phyloP scores from a whole-genome alignment of 2,329 filamentous ascomycete genomes.

The Ceratocystis destructans region DNA sequence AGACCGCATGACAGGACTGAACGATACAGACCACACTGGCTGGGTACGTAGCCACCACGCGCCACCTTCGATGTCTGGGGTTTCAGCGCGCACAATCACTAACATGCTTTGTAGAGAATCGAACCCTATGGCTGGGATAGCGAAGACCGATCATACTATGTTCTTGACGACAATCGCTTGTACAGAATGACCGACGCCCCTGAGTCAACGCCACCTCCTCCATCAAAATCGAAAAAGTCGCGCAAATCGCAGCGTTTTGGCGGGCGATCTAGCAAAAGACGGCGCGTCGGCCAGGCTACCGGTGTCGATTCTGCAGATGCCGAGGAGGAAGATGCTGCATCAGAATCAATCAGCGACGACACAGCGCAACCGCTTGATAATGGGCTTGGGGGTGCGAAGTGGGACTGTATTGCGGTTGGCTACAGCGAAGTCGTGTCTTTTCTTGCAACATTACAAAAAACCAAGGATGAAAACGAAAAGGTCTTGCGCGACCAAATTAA shows the following conservation, averaged over 20 bases:
- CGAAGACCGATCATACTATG: slow-evolving; percentile 73
- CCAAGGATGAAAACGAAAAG: slow-evolving; percentile 75
- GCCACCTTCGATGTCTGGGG: not conserved
- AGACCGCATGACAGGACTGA: slow-evolving; percentile 70
- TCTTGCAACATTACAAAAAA: slow-evolving; percentile 56
- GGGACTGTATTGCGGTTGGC: slow-evolving; percentile 82
- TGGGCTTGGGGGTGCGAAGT: slow-evolving; percentile 61
- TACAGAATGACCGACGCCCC: slow-evolving; percentile 75
- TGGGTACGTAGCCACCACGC: slow-evolving; percentile 50
- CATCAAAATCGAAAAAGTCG: slow-evolving; percentile 48
- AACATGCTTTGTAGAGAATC: slow-evolving; percentile 40
- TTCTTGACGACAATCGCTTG: slow-evolving; percentile 85
- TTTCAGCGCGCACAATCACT: not conserved
- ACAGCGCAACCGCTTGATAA: slow-evolving; percentile 34
- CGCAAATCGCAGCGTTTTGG: slow-evolving; percentile 34
- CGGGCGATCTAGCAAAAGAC: slow-evolving; percentile 57
- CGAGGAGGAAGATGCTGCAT: slow-evolving; percentile 20
- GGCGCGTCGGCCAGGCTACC: slow-evolving; percentile 24
- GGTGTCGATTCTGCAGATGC: slow-evolving; percentile 24
- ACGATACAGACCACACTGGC: slow-evolving; percentile 63
- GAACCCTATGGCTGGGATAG: slow-evolving; percentile 81
- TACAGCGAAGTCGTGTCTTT: slow-evolving; percentile 63
- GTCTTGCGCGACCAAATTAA: slow-evolving; percentile 56
- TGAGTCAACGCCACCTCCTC: slow-evolving; percentile 45
- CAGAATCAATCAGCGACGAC: slow-evolving; percentile 21